These are phyloP conservation scores for Ascochyta lentis DNA, from an alignment of 2,329 filamentous ascomycete species.

Conservation along the genomic window DNA sequence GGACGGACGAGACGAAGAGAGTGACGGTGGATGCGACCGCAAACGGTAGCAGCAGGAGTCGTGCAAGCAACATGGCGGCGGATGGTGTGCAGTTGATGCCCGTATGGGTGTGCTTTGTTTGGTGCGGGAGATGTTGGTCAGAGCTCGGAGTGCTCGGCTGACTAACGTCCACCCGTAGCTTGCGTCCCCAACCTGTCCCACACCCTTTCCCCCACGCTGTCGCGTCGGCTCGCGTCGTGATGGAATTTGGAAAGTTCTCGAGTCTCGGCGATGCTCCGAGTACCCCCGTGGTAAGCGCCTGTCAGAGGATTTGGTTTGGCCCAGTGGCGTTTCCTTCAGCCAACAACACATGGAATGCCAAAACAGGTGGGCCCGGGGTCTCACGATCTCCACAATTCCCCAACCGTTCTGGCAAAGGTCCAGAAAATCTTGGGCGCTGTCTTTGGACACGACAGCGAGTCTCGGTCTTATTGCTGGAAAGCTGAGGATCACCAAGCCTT, in stretches of 20 bases:
- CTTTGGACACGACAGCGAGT: slow-evolving; percentile 17
- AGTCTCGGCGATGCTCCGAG: slow-evolving; percentile 14
- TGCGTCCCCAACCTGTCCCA: neutral
- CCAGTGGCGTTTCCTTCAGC: slow-evolving; percentile 30
- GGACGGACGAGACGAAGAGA: slow-evolving; percentile 73
- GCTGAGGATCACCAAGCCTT: slow-evolving; percentile 29
- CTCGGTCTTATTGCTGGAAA: slow-evolving; percentile 26
- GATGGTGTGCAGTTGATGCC: slow-evolving; percentile 4
- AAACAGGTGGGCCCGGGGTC: slow-evolving; percentile 38
- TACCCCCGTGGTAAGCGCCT: neutral
- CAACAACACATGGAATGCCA: slow-evolving; percentile 32
- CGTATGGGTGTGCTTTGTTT: neutral
- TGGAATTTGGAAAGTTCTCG: neutral
- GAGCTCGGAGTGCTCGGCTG: slow-evolving; percentile 4
- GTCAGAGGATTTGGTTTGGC: slow-evolving; percentile 4
- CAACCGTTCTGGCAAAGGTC: slow-evolving; percentile 26
- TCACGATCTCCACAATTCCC: slow-evolving; percentile 42
- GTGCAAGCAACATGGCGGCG: slow-evolving; percentile 47
- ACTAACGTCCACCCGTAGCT: slow-evolving; percentile 8
- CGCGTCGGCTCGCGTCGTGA: slow-evolving; percentile 8
- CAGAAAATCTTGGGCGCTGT: slow-evolving; percentile 27
- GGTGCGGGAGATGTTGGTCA: slow-evolving; percentile 6
- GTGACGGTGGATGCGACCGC: slow-evolving; percentile 49
- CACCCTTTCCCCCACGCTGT: neutral
- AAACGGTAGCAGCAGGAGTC: slow-evolving; percentile 45